Percentiles rank a stretch among this genome's conserved stretches.
Evolutionary conservation across 2,329 filamentous ascomycete species (phyloP).

Genomic region (Fusarium sp.): DNA sequence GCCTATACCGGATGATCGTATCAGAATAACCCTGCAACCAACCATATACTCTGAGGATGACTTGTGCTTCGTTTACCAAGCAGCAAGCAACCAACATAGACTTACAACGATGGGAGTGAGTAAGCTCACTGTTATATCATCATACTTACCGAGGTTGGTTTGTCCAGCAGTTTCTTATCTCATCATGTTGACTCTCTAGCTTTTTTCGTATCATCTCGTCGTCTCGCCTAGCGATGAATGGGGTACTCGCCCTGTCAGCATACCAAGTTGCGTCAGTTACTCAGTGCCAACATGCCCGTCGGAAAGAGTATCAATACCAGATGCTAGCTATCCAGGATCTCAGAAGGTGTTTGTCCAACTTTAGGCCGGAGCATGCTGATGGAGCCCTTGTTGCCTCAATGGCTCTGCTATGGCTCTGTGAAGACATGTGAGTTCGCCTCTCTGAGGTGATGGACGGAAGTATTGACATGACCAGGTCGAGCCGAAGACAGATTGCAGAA

Average conservation of each 20-base stretch:
- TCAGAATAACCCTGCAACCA: constrained; percentile 18
- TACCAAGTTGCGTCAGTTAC: constrained; percentile 23
- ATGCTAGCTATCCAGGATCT: constrained; percentile 28
- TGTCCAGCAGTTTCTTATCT: not conserved
- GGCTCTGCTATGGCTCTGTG: constrained; percentile 20
- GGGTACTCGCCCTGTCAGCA: constrained; percentile 19
- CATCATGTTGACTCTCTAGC: not conserved
- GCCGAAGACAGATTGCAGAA: constrained; percentile 16
- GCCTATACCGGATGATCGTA: constrained; percentile 19
- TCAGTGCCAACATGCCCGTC: constrained; percentile 18
- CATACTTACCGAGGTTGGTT: constrained; percentile 21
- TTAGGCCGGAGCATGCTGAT: constrained; percentile 13
- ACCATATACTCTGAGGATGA: constrained; percentile 28
- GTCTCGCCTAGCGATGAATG: constrained; percentile 25
- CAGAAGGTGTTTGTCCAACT: constrained; percentile 7
- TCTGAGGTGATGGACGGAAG: too few relatives aligned
- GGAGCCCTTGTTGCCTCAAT: constrained; percentile 23
- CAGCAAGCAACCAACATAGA: constrained; percentile 20
- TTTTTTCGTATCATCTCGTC: constrained; percentile 20
- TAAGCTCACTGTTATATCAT: constrained; percentile 20
- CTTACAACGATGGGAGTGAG: constrained; percentile 22
- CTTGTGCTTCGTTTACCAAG: constrained; percentile 26
- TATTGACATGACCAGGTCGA: constrained; percentile 6
- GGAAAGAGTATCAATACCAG: constrained; percentile 28
- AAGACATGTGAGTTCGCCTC: constrained; percentile 12